A percentile compares a stretch with the other conserved stretches of the same genome.
These are phyloP conservation scores for Fomitopsis pulvina DNA, from an alignment of 768 basidiomycete species.

Conservation along the genomic window DNA sequence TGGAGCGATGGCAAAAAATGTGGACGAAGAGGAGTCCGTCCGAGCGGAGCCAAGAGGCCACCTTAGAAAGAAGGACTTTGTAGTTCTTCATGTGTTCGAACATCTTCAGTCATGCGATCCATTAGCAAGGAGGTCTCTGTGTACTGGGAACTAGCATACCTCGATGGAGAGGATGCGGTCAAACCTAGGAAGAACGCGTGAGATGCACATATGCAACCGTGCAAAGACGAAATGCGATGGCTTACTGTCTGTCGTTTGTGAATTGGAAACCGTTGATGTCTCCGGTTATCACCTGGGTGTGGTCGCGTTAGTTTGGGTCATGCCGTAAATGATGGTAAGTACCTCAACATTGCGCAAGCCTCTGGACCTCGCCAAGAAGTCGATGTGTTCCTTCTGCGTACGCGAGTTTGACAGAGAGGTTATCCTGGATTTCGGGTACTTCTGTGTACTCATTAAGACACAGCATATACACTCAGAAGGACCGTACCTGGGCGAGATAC, in stretches of 20 bases:
- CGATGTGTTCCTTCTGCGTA: conserved; percentile 63
- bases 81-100: conserved; percentile 80
- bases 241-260: conserved; percentile 36
- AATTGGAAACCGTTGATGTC: conserved; percentile 65
- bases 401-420: conserved; percentile 61
- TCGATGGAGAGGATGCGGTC: conserved; percentile 68
- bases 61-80: conserved; percentile 49
- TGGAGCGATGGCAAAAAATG: conserved; percentile 59
- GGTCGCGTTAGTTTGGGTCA: background rate
- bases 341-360: conserved; percentile 51
- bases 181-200: conserved; percentile 35
- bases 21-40: conserved; percentile 58
- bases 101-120: conserved; percentile 34
- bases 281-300: conserved; percentile 51
- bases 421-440: conserved; percentile 59
- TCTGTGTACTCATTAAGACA: conserved; percentile 29
- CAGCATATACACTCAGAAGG: background rate
- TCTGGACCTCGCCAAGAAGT: conserved; percentile 38
- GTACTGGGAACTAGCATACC: conserved; percentile 24
- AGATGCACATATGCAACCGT: background rate
- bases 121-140: background rate
- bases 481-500: conserved; percentile 53
- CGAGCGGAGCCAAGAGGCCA: conserved; percentile 59
- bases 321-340: background rate
- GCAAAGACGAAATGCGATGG: background rate